phyloP scores from a whole-genome alignment of 768 basidiomycete species.

The Clitopilus passeckerianus region DNA sequence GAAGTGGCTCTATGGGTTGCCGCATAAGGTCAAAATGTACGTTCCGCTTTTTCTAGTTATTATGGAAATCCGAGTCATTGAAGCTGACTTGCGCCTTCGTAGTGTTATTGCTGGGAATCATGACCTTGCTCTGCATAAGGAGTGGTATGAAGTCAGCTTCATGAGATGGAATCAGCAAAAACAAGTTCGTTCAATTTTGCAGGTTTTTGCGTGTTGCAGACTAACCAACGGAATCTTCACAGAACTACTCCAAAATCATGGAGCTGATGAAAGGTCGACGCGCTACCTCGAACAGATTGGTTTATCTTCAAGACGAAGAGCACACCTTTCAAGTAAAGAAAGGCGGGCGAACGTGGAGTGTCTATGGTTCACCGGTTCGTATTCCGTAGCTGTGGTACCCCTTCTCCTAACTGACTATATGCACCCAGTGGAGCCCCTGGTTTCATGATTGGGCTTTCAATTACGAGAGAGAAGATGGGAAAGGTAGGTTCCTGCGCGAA shows the following conservation, averaged over 20 bases:
- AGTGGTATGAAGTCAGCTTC: conserved; percentile 33
- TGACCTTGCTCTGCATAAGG: conserved; percentile 45
- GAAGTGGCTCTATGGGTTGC: conserved; percentile 43
- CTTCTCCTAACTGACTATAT: neutral
- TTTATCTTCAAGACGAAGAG: conserved; percentile 52
- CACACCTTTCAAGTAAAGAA: conserved; percentile 32
- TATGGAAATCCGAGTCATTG: neutral
- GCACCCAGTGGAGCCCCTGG: conserved; percentile 39
- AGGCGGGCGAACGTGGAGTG: conserved; percentile 45
- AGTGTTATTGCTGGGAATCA: conserved; percentile 53
- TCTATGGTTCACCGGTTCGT: conserved; percentile 66
- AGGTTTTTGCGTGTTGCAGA: no score
- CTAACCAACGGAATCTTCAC: no score
- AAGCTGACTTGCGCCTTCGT: neutral
- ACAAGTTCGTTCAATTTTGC: neutral
- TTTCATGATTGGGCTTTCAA: conserved; percentile 51
- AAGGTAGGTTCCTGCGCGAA: conserved; percentile 16
- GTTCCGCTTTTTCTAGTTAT: conserved; percentile 7
- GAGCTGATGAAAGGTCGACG: conserved; percentile 26
- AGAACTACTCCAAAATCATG: conserved; percentile 14
- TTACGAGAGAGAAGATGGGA: conserved; percentile 32
- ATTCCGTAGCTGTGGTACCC: no score
- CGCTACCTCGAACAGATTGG: conserved; percentile 34
- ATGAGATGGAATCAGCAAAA: conserved; percentile 17
- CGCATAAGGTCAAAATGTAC: conserved; percentile 53